Conservation (phyloP, 371 early-diverging fungal genomes). For the Antonospora locustae region DNA sequence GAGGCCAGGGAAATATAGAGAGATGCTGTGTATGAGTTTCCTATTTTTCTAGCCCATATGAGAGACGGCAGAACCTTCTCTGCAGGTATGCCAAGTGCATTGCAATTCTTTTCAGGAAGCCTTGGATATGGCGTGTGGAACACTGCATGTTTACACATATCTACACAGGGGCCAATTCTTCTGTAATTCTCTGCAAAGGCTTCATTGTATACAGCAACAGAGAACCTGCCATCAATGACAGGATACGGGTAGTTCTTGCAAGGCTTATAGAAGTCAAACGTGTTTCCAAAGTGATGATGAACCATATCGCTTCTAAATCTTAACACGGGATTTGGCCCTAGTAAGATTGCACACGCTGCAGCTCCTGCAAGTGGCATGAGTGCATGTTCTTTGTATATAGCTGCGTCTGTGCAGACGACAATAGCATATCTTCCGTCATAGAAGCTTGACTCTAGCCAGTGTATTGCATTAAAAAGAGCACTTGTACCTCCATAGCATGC, state of each 20-base stretch:
- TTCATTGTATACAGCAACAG: slow-evolving; percentile 72
- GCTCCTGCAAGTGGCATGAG: slow-evolving; percentile 86
- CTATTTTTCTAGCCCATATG: slow-evolving; percentile 68
- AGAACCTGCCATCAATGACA: slow-evolving; percentile 76
- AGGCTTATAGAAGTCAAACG: slow-evolving; percentile 91
- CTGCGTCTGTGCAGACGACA: slow-evolving; percentile 84
- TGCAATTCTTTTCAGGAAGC: slow-evolving; percentile 68
- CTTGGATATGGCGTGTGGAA: slow-evolving; percentile 36
- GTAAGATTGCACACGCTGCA: slow-evolving; percentile 74
- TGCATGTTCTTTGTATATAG: slow-evolving; percentile 73
- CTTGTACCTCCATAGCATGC: slow-evolving; percentile 93
- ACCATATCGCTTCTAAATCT: slow-evolving; percentile 7
- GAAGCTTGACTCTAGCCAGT: slow-evolving; percentile 76
- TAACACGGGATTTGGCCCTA: slow-evolving; percentile 79
- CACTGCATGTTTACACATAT: slow-evolving; percentile 30
- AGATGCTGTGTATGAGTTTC: slow-evolving; percentile 86
- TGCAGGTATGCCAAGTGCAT: slow-evolving; percentile 61
- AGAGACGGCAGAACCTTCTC: slow-evolving; percentile 67
- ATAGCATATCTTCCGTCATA: slow-evolving; percentile 73
- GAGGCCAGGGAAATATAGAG: slow-evolving; percentile 73
- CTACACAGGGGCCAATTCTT: slow-evolving; percentile 60
- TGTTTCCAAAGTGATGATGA: slow-evolving; percentile 60
- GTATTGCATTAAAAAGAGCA: slow-evolving; percentile 78
- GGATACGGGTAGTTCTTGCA: slow-evolving; percentile 81
- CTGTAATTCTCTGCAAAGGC: slow-evolving; percentile 72